Evolutionary conservation across 345 rosid genomes (phyloP).

Genomic region (Bruguiera gymnorhiza): DNA sequence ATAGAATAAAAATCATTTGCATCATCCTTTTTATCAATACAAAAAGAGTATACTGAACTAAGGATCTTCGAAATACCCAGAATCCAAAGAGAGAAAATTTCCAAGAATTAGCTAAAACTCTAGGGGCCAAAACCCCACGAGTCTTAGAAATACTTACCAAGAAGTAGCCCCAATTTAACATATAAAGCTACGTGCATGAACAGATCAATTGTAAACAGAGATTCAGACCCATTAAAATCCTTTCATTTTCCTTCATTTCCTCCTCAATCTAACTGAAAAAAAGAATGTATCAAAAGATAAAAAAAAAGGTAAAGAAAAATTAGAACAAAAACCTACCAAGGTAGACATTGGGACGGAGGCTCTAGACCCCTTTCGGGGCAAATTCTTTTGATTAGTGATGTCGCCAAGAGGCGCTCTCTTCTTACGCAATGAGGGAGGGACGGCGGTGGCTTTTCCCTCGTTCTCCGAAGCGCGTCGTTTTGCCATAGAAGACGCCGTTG

Average conservation of each 20-base stretch:
- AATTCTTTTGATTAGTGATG: conserved; percentile 58
- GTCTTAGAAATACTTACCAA: neutral
- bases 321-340: conserved; percentile 40
- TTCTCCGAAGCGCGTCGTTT: conserved; percentile 50
- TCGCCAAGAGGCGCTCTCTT: conserved; percentile 77
- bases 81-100: too few species aligned
- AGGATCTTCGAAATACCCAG: too few species aligned
- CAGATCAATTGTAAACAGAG: neutral
- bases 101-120: too few species aligned
- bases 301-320: neutral
- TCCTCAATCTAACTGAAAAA: neutral
- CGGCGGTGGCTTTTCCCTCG: conserved; percentile 32
- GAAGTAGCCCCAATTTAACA: neutral
- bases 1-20: too few species aligned
- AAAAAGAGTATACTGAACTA: too few species aligned
- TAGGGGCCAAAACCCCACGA: neutral
- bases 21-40: too few species aligned
- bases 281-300: neutral
- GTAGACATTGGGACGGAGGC: conserved; percentile 42
- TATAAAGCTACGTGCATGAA: neutral
- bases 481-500: conserved; percentile 48
- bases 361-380: conserved; percentile 30
- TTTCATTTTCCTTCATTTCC: neutral
- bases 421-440: conserved; percentile 46
- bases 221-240: neutral